Percentiles rank a stretch among this genome's conserved stretches.
Evolutionary conservation across 768 basidiomycete species (phyloP).

Genomic region (Serendipita sp.): DNA sequence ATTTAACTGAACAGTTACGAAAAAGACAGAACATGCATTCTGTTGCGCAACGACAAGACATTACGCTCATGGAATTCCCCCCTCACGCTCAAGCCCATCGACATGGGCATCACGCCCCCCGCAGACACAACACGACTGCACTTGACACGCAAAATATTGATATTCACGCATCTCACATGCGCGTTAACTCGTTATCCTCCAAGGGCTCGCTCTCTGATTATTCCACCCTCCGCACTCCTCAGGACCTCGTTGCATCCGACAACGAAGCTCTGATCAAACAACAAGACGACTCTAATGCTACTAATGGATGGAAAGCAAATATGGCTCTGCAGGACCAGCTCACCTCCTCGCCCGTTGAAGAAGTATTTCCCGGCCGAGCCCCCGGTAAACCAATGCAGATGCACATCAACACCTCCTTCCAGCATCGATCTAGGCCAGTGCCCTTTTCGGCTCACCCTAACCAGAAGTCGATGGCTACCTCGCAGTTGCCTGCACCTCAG

Average conservation of each 20-base stretch:
- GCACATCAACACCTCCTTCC: conserved; percentile 4
- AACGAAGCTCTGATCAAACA: conserved; percentile 3
- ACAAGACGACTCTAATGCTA: background rate
- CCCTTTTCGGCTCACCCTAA: background rate
- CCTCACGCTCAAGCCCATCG: background rate
- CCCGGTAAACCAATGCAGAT: background rate
- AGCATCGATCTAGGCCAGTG: background rate
- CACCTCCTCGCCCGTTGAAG: conserved; percentile 4
- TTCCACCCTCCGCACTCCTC: background rate
- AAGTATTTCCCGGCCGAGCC: background rate
- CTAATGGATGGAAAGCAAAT: background rate
- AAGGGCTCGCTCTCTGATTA: conserved; percentile 1
- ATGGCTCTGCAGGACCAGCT: background rate
- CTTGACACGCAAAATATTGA: conserved; percentile 6
- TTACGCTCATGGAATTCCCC: conserved; percentile 2
- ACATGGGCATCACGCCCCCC: background rate
- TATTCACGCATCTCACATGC: background rate
- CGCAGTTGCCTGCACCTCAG: background rate
- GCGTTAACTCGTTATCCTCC: conserved; percentile 1
- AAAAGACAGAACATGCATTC: conserved; percentile 1
- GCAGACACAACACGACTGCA: conserved; percentile 1
- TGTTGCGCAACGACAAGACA: conserved; percentile 4
- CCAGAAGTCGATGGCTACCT: background rate
- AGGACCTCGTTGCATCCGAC: background rate
- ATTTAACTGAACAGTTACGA: background rate